Evolutionary conservation across 1,284 basidiomycete species (phyloP), one percentile per base, ranked within the genome.

Genomic region (Lentinula novae-zelandiae): DNA sequence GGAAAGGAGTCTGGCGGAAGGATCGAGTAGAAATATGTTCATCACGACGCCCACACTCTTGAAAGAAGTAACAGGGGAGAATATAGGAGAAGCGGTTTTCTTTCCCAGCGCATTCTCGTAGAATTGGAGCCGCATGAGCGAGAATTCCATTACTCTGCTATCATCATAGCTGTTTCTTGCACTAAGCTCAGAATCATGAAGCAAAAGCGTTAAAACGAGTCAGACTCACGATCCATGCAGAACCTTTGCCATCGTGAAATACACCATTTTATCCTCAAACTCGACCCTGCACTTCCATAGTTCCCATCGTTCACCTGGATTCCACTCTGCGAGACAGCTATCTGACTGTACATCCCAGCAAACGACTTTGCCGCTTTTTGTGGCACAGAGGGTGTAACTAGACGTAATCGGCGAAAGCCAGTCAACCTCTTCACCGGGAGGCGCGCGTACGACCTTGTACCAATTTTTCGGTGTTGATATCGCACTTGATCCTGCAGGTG

Each of bases 251-350:
- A 90, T 89, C 0, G 84, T 87, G 67, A 90, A 89, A 69, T 83
- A 90, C 34, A 89, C 87, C 0, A 83, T 82, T 62, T 84, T 74
- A 63, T 84, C 80, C 40, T 88, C 86, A 67, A 88, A 89, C 67
- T 89, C 87, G 9, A 90, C 87, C 10, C 87, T 73, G 65, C 87
- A 89, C 67, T 90, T 90, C 88, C 87, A 89, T 7, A 90, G 68
- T 66, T 89, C 85, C 87, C 87, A 89, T 20, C 82, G 77, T 57
- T 81, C 79, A 5, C 78, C 78, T 2, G 86, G 86, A 56, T 82
- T 81, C 87, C 88, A 89, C 58, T 87, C 80, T 0, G 85, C 85
- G 1, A 88, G 75, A 62, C 81, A 82, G 2, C 71, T 68, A 58
- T 88, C 82, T 2, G 77, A 76, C 57, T 81, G 80, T 13, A 89